These are phyloP conservation scores for Beta vulgaris DNA, from an alignment of 148 eudicot species.

Conservation along the genomic window DNA sequence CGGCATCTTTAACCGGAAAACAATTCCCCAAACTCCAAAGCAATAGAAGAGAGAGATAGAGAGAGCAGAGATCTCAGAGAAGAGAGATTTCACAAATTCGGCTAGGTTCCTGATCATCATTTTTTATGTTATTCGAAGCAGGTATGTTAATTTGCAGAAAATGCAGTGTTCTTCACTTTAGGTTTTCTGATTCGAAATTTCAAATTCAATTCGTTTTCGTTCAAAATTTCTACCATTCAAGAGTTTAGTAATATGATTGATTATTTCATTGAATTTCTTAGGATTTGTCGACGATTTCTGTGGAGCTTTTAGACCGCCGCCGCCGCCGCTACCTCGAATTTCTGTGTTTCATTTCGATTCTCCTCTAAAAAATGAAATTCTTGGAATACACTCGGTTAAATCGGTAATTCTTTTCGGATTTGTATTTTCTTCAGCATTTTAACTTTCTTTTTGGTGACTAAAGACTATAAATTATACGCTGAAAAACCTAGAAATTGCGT, in stretches of 20 bases:
- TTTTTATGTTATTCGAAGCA: conserved; percentile 28
- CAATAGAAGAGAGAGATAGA: not conserved
- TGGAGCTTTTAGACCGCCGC: conserved; percentile 18
- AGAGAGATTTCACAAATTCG: not conserved
- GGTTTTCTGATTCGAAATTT: not conserved
- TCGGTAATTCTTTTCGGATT: conserved; percentile 39
- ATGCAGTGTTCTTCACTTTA: not conserved
- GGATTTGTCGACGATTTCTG: conserved; percentile 18
- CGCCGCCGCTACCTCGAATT: not conserved
- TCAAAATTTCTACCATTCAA: not conserved
- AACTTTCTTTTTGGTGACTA: not conserved
- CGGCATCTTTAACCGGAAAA: not conserved
- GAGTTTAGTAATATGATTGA: not conserved
- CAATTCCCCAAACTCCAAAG: not conserved
- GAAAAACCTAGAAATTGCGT: not conserved
- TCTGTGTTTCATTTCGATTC: not conserved
- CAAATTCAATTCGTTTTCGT: not conserved
- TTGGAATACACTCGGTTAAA: conserved; percentile 91
- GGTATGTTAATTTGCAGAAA: not conserved
- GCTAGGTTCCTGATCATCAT: not conserved
- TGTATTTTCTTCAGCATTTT: not conserved
- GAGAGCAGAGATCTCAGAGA: not conserved
- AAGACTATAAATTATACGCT: no score
- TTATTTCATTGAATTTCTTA: not conserved
- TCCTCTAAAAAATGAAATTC: conserved; percentile 60